Percentiles rank a stretch among this genome's conserved stretches.
phyloP scores from a whole-genome alignment of 139 green algal species.

The Coelastrella sp. region DNA sequence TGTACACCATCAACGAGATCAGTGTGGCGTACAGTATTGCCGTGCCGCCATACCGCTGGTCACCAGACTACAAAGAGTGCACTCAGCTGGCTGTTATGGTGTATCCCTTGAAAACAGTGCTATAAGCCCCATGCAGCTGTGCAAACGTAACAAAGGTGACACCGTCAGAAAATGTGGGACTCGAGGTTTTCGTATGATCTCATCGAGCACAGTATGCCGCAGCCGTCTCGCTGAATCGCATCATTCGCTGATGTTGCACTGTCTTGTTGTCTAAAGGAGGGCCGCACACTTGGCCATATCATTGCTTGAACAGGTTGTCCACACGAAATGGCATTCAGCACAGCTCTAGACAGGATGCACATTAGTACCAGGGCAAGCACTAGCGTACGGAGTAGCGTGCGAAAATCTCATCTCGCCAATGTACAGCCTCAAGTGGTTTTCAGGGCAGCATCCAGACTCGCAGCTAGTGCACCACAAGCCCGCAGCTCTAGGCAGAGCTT shows the following conservation, averaged over 20 bases:
- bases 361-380: not conserved
- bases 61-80: no score
- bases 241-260: not conserved
- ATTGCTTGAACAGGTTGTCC: not conserved
- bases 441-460: not conserved
- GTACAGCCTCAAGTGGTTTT: not conserved
- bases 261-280: not conserved
- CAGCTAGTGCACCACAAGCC: not conserved
- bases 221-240: not conserved
- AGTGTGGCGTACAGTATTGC: no score
- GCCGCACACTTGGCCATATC: not conserved
- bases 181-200: conserved; percentile 10
- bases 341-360: not conserved
- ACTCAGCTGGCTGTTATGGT: no score
- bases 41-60: no score
- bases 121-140: no score
- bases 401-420: not conserved
- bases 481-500: conserved; percentile 2
- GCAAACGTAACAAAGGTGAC: not conserved
- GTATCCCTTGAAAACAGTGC: no score
- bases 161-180: not conserved
- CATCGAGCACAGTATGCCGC: not conserved
- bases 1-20: no score
- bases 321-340: not conserved
- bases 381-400: not conserved